Evolutionary conservation across 768 basidiomycete genomes (phyloP), one percentile per base, ranked within the genome.

Genomic region (Ephemerocybe angulata): DNA sequence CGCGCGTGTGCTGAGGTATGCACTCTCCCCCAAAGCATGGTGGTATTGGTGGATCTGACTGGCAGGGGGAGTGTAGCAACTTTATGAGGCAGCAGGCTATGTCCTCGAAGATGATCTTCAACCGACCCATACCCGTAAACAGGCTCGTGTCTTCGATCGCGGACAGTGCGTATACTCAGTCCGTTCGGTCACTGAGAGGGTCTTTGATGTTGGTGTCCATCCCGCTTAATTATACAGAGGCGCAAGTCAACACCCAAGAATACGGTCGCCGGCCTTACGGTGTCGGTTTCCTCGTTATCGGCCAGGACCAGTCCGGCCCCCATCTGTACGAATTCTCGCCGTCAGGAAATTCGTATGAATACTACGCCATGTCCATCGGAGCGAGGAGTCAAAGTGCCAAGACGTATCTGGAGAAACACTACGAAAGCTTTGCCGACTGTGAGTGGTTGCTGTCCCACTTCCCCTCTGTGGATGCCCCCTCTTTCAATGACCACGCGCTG

Each of bases 1-100:
- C 76, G 97, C 97, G 41, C 89, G 97, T 69, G 97, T 98, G 1
- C 72, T 99, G 63, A 96, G 93, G 95, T 94, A 60, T 57, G 79
- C 70, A 47, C 19, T 41, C 38, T 17, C 38, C 15, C 21, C 8
- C 19, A 8, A 49, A 27, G 46, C 24, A 44, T 44, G 35, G 27
- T 21, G 44, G 13, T n/a, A 53, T 29, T 43, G 17, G 28, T 37
- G 13, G 13, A 44, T 19, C 24, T 33, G 51, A 41, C 25, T 49
- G 31, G 44, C 17, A 25, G 27, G 50, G 24, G 55, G 10, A 7
- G 11, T 28, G 22, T 49, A 98, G 96, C 69, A 98, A 99, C 76
- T 98, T 96, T 70, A 98, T 99, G 97, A 84, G 97, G 35, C 97
- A 98, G 70, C 93, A 98, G 74, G 96, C 97, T 47, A 93, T 98